Evolutionary conservation across 768 basidiomycete genomes (phyloP), one percentile per base, ranked within the genome.

Genomic region (Tylopilus vinaceipallidus): DNA sequence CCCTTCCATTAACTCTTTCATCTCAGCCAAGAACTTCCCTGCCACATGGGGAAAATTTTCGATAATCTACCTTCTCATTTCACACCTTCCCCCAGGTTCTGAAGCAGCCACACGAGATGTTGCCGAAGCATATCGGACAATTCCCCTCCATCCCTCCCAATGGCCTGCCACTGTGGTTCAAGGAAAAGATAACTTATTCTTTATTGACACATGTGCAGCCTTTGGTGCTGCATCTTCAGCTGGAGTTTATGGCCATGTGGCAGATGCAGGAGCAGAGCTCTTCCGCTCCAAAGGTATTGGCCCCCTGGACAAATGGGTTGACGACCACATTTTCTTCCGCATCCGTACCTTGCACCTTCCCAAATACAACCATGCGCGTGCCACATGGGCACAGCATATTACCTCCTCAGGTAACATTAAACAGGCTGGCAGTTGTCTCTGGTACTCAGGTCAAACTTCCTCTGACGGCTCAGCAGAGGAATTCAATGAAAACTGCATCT

Each of bases 41-140:
- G 74, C 73, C 57, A 73, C 70, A 0, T 77, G 74, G 75, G 43
- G 48, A 8, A 49, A 54, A 16, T 54, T 46, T 27, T 42, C 48
- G 17, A 45, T 37, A 6, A 10, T 46, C 4, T 35, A 35, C 34
- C 34, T 4, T 6, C 27, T 29, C 27, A 29, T 29, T 12, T 29
- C 27, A 6, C 27, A 6, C 27, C 27, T 29, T 12, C 27, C 27
- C 27, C 27, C 27, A 29, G 27, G 27, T 6, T 29, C 27, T 29
- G 27, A 29, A 29, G 27, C n/a, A 3, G 26, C 36, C 16, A 46
- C 36, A 0, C 2, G 17, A 20, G 45, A 46, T 4, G 19, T 46
- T 1, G 27, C 45, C 13, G 36, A 46, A 22, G 45, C 36, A 3
- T 46, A 46, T 3, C 3, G 14, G 1, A 46, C 35, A 1, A 30